Evolutionary conservation across 2,329 filamentous ascomycete species (phyloP), one percentile per base, ranked within the genome.

Genomic region (Aspergillus nomiae): DNA sequence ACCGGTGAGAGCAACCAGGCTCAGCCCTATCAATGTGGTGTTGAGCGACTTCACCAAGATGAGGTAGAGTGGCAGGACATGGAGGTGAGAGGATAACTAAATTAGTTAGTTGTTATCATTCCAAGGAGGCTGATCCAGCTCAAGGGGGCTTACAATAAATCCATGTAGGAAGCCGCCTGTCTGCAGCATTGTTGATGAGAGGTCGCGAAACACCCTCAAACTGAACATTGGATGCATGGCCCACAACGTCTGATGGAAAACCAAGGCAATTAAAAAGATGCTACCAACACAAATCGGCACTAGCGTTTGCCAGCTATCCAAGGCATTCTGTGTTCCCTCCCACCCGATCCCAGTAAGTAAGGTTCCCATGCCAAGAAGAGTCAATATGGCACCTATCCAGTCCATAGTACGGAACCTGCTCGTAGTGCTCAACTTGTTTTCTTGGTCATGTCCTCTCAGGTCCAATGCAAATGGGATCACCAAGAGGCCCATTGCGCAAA

Each of bases 341-440:
- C 79, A 82, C 7, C 77, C 78, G 7, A 83, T 63, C 0, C 78
- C 80, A 24, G 82, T 69, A 1, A 83, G 74, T 30, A 82, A 74
- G 58, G 66, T 72, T 0, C 75, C 78, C 21, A 76, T 68, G 1
- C 76, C 74, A 4, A 77, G 65, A 12, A 81, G 66, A 45, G 79
- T 81, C 46, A 84, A 67, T 2, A 74, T 32, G 11, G 71, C 76
- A 2, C 82, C 82, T 0, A 79, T 60, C 80, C 80, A 83, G 64
- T 83, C 81, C 41, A 79, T 72, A 9, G 65, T 66, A 1, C 65
- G 63, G 21, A 76, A 43, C 45, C 71, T 71, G 12, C 62, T 61
- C 41, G 69, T 61, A 24, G 67, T 66, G 14, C 67, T 67, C n/a
- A 64, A 60, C 26, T 67, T 73, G n/a, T 14, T 36, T 16, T 21